phyloP scores from a whole-genome alignment of 352 stramenopile genomes.

The Pythium vanterpoolii region DNA sequence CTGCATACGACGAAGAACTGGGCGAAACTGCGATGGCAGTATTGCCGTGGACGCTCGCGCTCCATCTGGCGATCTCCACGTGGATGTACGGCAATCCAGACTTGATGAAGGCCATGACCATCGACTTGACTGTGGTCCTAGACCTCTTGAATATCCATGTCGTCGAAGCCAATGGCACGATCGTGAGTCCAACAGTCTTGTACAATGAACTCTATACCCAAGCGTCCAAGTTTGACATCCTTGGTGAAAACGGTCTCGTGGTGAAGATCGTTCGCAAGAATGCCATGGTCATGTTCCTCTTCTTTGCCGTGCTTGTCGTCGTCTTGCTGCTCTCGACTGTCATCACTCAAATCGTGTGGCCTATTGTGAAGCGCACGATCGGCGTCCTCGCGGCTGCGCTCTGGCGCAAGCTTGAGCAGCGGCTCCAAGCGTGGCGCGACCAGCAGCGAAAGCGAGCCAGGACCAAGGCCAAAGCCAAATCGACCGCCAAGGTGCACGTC shows the following conservation, averaged over 20 bases:
- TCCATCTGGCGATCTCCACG: constrained; percentile 69
- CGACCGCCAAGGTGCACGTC: constrained; percentile 8
- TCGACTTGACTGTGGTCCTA: constrained; percentile 40
- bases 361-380: constrained; percentile 8
- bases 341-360: constrained; percentile 43
- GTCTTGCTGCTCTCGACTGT: constrained; percentile 61
- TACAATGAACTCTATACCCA: constrained; percentile 44
- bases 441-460: neutral
- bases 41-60: constrained; percentile 65
- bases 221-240: constrained; percentile 39
- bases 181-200: constrained; percentile 26
- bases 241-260: constrained; percentile 55
- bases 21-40: constrained; percentile 53
- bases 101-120: constrained; percentile 50
- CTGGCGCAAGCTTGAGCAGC: neutral
- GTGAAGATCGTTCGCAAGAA: constrained; percentile 72
- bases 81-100: constrained; percentile 84
- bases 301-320: constrained; percentile 50
- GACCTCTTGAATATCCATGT: constrained; percentile 29
- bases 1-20: constrained; percentile 74
- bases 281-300: constrained; percentile 67
- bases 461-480: neutral
- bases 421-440: neutral
- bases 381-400: neutral
- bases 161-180: constrained; percentile 14